Percentiles rank a stretch among this genome's conserved stretches.
These are phyloP conservation scores for Barnettozyma salicaria DNA, from an alignment of 805 yeast species.

Conservation along the genomic window DNA sequence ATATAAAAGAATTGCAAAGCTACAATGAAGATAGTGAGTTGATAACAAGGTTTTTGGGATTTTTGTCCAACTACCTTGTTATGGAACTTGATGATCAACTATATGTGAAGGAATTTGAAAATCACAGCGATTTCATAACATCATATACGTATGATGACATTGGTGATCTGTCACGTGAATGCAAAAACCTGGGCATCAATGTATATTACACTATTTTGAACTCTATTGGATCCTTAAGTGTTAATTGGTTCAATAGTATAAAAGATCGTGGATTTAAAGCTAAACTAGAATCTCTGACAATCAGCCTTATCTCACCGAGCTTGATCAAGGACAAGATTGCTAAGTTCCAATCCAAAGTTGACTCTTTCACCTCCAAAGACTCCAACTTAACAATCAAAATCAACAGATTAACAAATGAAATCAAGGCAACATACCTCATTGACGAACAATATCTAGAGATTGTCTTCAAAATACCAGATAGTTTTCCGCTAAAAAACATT, in stretches of 20 bases:
- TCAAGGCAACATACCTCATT: conserved; percentile 65
- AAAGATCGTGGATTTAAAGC: conserved; percentile 60
- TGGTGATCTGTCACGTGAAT: conserved; percentile 29
- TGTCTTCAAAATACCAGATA: conserved; percentile 62
- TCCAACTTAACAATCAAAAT: conserved; percentile 50
- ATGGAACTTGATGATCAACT: conserved; percentile 29
- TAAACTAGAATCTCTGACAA: conserved; percentile 57
- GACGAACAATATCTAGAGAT: conserved; percentile 87
- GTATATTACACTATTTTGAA: conserved; percentile 45
- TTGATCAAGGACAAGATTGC: conserved; percentile 53
- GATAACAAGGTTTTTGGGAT: conserved; percentile 46
- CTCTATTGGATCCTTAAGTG: conserved; percentile 50
- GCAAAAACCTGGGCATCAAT: conserved; percentile 29
- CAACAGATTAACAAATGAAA: conserved; percentile 56
- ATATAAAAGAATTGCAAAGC: conserved; percentile 48
- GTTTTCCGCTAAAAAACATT: conserved; percentile 74
- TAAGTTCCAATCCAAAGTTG: conserved; percentile 40
- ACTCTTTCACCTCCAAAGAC: conserved; percentile 29
- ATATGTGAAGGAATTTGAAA: conserved; percentile 17
- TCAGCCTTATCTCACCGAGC: conserved; percentile 55
- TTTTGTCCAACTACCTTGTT: conserved; percentile 46
- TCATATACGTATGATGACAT: conserved; percentile 26
- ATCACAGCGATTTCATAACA: conserved; percentile 21
- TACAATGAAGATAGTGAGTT: conserved; percentile 31
- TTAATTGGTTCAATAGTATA: conserved; percentile 65